Conservation (phyloP, 2,329 filamentous ascomycete species). For the Cadophora sp. region DNA sequence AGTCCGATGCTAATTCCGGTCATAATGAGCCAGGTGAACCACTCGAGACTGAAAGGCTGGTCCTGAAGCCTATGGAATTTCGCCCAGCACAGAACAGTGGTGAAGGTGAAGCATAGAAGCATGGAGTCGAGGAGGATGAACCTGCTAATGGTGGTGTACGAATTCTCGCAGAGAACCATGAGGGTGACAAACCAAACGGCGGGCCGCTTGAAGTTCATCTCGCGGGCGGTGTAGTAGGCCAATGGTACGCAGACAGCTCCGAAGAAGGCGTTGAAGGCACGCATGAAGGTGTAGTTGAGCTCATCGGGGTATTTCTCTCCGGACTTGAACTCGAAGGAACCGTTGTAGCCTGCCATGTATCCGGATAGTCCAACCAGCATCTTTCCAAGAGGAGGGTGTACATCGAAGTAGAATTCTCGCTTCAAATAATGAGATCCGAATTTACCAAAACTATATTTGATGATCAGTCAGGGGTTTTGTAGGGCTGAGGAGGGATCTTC, state of each 20-base stretch:
- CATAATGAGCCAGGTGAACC: conserved; percentile 94
- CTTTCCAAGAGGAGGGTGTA: conserved; percentile 95
- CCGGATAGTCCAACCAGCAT: conserved; percentile 97
- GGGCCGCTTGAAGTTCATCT: conserved; percentile 84
- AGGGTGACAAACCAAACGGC: conserved; percentile 94
- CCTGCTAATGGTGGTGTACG: conserved; percentile 97
- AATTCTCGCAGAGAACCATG: conserved; percentile 99
- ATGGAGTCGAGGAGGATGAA: conserved; percentile 99
- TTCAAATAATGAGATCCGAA: conserved; percentile 99
- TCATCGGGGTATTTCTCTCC: conserved; percentile 94
- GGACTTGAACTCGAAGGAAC: conserved; percentile 99
- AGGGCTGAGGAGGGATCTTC: conserved; percentile 48
- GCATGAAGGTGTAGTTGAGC: conserved; percentile 98
- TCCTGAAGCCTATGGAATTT: conserved; percentile 91
- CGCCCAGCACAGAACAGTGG: conserved; percentile 95
- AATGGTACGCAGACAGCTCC: conserved; percentile 91
- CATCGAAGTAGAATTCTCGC: conserved; percentile 98
- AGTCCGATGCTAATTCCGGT: conserved; percentile 96
- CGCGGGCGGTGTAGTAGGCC: conserved; percentile 93
- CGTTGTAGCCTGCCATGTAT: conserved; percentile 97
- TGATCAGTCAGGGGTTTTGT: conserved; percentile 24
- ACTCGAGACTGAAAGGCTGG: conserved; percentile 86
- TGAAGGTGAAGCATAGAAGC: conserved; percentile 98
- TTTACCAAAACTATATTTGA: conserved; percentile 77
- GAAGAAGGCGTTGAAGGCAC: conserved; percentile 94